Percentiles rank a stretch among this genome's conserved stretches.
Evolutionary conservation across 306 rosid species (phyloP).

Genomic region (Pterocarpus macrocarpus): DNA sequence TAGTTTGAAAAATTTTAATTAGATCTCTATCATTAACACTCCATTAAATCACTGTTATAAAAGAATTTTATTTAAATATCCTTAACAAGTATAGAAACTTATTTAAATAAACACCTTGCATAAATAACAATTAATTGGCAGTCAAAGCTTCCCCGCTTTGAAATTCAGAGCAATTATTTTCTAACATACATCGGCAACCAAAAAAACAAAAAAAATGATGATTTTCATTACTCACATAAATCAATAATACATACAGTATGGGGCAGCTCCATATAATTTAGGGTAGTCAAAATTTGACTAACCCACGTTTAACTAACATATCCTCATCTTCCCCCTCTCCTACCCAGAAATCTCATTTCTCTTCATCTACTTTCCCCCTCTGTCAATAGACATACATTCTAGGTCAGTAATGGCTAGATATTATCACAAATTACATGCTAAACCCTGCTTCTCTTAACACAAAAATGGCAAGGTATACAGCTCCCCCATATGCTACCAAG

Average conservation of each 20-base stretch:
- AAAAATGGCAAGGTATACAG: conserved; percentile 54
- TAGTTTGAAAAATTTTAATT: too few relatives aligned
- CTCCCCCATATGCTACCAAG: conserved; percentile 11
- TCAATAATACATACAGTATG: conserved; percentile 59
- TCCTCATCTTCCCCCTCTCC: conserved; percentile 15
- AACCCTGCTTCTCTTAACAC: conserved; percentile 58
- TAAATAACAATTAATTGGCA: background rate
- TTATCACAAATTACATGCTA: conserved; percentile 43
- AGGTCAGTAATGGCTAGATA: conserved; percentile 43
- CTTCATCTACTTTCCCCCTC: conserved; percentile 39
- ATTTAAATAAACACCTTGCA: too few relatives aligned
- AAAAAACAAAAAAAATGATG: conserved; percentile 37
- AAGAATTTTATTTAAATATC: too few relatives aligned
- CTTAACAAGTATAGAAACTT: too few relatives aligned
- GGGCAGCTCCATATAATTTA: conserved; percentile 36
- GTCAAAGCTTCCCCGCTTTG: background rate
- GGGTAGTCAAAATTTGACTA: conserved; percentile 43
- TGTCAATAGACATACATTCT: conserved; percentile 38
- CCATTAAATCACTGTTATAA: too few relatives aligned
- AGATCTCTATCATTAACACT: too few relatives aligned
- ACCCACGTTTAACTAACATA: conserved; percentile 32
- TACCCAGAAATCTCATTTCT: conserved; percentile 41
- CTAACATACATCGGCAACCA: background rate
- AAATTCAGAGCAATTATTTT: background rate
- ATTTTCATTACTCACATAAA: conserved; percentile 57